Evolutionary conservation across 345 rosid species (phyloP).

Genomic region (Salix dunnii): DNA sequence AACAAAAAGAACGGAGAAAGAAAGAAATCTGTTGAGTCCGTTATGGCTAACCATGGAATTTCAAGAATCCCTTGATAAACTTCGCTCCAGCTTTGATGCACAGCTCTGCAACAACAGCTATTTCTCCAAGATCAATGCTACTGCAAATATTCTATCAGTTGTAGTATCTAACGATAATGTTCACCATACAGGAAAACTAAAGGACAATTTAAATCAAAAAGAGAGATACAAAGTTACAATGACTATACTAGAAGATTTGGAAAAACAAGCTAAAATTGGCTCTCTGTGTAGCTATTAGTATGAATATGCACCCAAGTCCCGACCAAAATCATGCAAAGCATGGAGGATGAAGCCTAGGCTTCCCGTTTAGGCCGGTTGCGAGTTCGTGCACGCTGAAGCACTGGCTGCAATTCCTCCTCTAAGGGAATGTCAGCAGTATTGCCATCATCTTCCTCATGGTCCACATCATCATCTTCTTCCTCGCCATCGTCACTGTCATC

Average conservation of each 20-base stretch:
- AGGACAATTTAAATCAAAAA: neutral
- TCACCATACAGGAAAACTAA: neutral
- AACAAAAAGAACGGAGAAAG: too few species aligned
- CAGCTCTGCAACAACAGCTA: neutral
- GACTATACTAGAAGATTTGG: neutral
- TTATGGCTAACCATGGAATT: too few species aligned
- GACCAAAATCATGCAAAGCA: neutral
- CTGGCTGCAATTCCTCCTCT: slow-evolving; percentile 49
- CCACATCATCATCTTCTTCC: neutral
- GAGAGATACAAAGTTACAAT: neutral
- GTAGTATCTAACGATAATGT: neutral
- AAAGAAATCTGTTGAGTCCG: neutral
- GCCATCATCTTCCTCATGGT: neutral
- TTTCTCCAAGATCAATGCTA: neutral
- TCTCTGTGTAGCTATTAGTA: neutral
- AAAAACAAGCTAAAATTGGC: neutral
- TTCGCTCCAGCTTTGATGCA: neutral
- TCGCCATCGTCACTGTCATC: slow-evolving; percentile 25
- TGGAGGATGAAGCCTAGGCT: slow-evolving; percentile 21
- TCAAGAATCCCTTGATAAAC: too few species aligned
- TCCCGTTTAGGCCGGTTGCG: slow-evolving; percentile 78
- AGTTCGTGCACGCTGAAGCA: slow-evolving; percentile 33
- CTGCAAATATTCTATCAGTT: neutral
- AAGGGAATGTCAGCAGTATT: slow-evolving; percentile 11
- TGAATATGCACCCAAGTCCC: neutral